Evolutionary conservation across 768 basidiomycete species (phyloP), one percentile per base, ranked within the genome.

Genomic region (Pulveroboletus sp.): DNA sequence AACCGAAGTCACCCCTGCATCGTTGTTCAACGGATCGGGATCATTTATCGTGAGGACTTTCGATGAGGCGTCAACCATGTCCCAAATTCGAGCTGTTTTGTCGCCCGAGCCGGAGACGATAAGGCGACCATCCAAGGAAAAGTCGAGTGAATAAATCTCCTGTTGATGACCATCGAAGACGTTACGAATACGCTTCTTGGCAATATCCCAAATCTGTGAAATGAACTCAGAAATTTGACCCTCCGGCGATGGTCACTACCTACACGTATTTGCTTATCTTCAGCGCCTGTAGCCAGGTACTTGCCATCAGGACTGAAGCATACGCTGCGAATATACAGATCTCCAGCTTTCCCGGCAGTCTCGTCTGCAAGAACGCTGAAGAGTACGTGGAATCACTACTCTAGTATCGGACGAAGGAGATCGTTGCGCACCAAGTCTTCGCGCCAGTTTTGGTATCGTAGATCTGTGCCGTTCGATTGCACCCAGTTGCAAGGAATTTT

Each of bases 401-500:
- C 30, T 43, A 28, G 42, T 9, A 41, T 39, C 11, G 15, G 21
- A 30, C 11, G 48, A 18, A 39, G 15, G 47, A 31, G 8, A 49
- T 50, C 36, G 43, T 56, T 32, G 66, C 83, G 48, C 57, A 93
- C 93, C 87, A 93, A 28, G 85, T 85, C 71, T 90, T 92, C 0
- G 63, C 66, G 7, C 94, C 94, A 0, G 89, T 86, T 70, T 88
- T 88, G 26, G 87, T 88, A 64, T 97, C 92, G 66, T 89, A 97
- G 49, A 98, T 93, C 68, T 96, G 93, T 17, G 93, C 92, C 0
- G 92, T 91, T 37, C 91, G 79, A 71, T 98, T 98, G 71, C 94
- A 98, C 11, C 95, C 95, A 5, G 95, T 97, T 28, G 95, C 95
- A 30, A 97, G 80, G 53, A 77, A 84, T 67, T 89, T 92, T 26